Base-by-base conservation (phyloP, 2,329 filamentous ascomycete species). In the Fusarium metavorans region DNA sequence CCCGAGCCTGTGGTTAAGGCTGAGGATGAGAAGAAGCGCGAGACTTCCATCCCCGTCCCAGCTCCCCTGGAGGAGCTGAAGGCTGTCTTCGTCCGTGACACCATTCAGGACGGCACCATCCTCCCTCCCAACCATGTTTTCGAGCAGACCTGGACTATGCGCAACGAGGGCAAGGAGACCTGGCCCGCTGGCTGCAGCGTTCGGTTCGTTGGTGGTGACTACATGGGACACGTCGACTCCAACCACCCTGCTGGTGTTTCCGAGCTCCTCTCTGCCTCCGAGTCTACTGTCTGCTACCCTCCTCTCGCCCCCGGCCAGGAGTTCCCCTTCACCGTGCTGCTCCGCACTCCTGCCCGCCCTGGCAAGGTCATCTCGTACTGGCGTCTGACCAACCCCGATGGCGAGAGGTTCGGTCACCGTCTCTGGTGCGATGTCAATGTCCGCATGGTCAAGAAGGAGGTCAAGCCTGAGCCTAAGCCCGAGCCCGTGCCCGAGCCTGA, bases 341-440 rank as follows among this genome's bases (percentile, higher is more conserved):
- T 99, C 82, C 94, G 95, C 82, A 94, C 95, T 20, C 95, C 96
- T 18, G 84, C 87, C 62, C 93, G 93, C 58, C 85, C 91, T 64
- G 95, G 96, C 65, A 94, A 93, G 82, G 88, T 92, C 69, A 97
- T 98, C 80, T 98, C 97, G 2, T 98, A 98, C 88, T 99, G 97
- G 97, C 95, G 96, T 72, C 87, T 99, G 75, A 97, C 95, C 77
- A 92, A 94, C 68, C 88, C 91, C 9, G 92, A 94, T 67, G 95
- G 95, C 27, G 87, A 89, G 74, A 93, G 94, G 74, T 98, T 98
- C 75, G 97, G 97, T 43, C 94, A 98, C 85, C 94, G 95, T 79
- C 88, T 99, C 57, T 99, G 96, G 96, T 98, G 96, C 81, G 95
- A 98, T 76, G 91, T 99, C 73, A 89, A 91, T 60, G 94, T 98